Conservation (phyloP, 495 filamentous ascomycete species). For the Immersiella caudata region DNA sequence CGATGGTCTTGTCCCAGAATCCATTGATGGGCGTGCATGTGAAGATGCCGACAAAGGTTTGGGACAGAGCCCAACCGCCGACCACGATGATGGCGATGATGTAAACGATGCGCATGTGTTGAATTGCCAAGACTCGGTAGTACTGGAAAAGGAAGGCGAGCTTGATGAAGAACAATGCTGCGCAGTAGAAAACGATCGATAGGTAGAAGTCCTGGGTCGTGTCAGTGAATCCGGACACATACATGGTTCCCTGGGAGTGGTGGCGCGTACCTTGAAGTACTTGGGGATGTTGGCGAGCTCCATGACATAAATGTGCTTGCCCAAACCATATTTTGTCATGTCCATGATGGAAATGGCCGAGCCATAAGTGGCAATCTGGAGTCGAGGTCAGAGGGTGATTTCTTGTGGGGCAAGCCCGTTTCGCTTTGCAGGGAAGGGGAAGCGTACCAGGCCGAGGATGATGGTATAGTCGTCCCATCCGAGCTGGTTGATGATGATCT, state of each 20-base stretch:
- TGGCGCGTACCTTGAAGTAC: conserved; percentile 27
- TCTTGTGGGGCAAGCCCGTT: no score
- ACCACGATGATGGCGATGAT: conserved; percentile 34
- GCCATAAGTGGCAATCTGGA: conserved; percentile 21
- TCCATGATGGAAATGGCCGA: conserved; percentile 29
- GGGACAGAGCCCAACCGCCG: conserved; percentile 35
- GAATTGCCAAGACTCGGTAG: conserved; percentile 39
- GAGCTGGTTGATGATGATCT: conserved; percentile 27
- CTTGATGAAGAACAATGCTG: conserved; percentile 34
- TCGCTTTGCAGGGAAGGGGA: not conserved
- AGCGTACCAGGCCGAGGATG: conserved; percentile 26
- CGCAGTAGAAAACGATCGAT: conserved; percentile 42
- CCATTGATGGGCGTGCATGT: conserved; percentile 34
- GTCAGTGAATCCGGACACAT: conserved; percentile 6
- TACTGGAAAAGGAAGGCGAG: conserved; percentile 41
- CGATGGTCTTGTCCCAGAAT: conserved; percentile 32
- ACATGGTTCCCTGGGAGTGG: not conserved
- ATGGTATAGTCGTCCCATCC: conserved; percentile 35
- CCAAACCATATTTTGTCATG: conserved; percentile 33
- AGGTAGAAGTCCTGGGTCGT: conserved; percentile 33
- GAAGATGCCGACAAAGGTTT: conserved; percentile 35
- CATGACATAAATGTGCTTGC: conserved; percentile 30
- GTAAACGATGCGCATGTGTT: conserved; percentile 30
- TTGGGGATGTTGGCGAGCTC: conserved; percentile 22
- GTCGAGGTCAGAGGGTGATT: not conserved